Percentiles rank a stretch among this genome's conserved stretches.
phyloP scores from a whole-genome alignment of 768 basidiomycete species.

The Hygrocybe punicea region DNA sequence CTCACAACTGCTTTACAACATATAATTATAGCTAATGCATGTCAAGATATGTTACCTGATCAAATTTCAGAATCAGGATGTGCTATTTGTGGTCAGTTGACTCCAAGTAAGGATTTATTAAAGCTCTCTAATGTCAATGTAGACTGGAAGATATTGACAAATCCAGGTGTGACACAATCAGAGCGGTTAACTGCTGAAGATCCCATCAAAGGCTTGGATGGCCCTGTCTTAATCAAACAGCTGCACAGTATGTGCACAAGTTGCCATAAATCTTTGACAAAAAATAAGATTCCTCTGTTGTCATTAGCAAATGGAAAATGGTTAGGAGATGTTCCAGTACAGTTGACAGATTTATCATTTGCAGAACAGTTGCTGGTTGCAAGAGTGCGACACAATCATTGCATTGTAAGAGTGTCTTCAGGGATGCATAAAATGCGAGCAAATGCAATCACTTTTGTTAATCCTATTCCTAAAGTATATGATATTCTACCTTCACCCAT shows the following conservation, averaged over 20 bases:
- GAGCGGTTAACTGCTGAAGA: background rate
- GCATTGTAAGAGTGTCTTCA: conserved; percentile 27
- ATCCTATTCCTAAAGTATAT: conserved; percentile 15
- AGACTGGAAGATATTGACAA: background rate
- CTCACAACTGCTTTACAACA: background rate
- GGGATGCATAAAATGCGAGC: conserved; percentile 34
- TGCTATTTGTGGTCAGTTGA: conserved; percentile 1
- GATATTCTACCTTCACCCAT: conserved; percentile 17
- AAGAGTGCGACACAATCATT: conserved; percentile 25
- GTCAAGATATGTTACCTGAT: background rate
- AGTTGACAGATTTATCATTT: conserved; percentile 25
- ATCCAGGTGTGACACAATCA: background rate
- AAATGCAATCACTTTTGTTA: too few species aligned
- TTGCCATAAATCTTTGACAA: conserved; percentile 29
- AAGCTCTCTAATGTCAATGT: background rate
- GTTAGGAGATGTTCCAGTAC: conserved; percentile 33
- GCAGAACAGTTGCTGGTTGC: conserved; percentile 31
- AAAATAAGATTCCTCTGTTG: conserved; percentile 14
- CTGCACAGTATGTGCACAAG: conserved; percentile 7
- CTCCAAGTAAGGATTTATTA: background rate
- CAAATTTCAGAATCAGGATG: background rate
- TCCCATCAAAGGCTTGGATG: background rate
- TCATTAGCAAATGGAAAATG: conserved; percentile 16
- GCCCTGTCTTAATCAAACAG: background rate
- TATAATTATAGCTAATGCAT: background rate